Evolutionary conservation across 2,329 filamentous ascomycete species (phyloP), one percentile per base, ranked within the genome.

Genomic region (Beauveria scarabaeidicola): DNA sequence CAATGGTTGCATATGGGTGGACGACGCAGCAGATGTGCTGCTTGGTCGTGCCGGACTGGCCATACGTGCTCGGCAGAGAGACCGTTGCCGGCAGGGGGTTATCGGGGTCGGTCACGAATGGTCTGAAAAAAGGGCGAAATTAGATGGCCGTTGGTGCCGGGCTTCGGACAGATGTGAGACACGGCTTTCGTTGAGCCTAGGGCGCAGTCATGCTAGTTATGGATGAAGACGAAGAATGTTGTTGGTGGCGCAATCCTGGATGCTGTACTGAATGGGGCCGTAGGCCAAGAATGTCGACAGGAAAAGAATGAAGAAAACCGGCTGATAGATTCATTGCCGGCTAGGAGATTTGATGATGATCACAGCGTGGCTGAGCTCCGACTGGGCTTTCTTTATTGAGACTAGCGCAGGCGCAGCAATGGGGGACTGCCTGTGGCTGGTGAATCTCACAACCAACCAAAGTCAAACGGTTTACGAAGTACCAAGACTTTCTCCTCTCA

Each of bases 1-100:
- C 47, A 80, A 75, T 23, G 81, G 81, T 63, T 83, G 83, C 50
- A 76, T 75, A 48, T 82, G 81, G 52, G 78, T 74, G 52, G 74
- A 73, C 58, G 77, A 74, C 51, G 73, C 70, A 60, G 70, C 69
- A 60, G 68, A 68, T 23, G 69, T 67, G 61, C 66, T 65, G 68
- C 71, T 72, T 46, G 67, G 65, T 54, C 72, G 64, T 54, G 68
- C 68, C 62, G 68, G 68, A 65, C 76, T 77, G 60, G 74, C 74
- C 78, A 81, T 81, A 63, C 47, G 23, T 29, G 25, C 32, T 58
- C 55, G 47, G 41, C 52, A 53, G 17, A 32, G 51, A 40, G 43
- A 44, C 43, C 53, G 53, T 36, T 38, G 38, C 38, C 41, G 3
- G 50, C 38, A 53, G 51, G 41, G 43, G 29, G 53, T 23, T 58